Conservation (phyloP, 345 rosid species). For the Gossypium ekmanianum region DNA sequence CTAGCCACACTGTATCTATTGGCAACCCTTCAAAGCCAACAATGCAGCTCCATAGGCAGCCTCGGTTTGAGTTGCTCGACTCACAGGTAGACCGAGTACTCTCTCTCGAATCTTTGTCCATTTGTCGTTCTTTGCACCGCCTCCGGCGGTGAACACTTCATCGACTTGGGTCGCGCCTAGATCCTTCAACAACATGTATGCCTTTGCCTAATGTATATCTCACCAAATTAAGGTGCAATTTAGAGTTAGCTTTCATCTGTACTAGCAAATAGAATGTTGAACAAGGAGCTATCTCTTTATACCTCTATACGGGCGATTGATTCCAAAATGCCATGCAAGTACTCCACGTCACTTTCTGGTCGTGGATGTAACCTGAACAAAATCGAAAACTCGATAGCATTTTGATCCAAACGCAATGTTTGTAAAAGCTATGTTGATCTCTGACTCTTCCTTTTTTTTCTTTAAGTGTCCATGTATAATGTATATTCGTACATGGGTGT, state of each 20-base stretch:
- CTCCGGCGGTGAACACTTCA: slow-evolving; percentile 84
- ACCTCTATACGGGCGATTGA: slow-evolving; percentile 94
- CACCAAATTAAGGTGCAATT: not conserved
- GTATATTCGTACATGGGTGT: too few relatives aligned
- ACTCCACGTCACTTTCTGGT: slow-evolving; percentile 69
- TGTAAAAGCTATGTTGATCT: not conserved
- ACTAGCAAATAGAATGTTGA: not conserved
- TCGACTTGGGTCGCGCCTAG: slow-evolving; percentile 76
- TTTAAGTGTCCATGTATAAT: too few relatives aligned
- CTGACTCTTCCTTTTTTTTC: too few relatives aligned
- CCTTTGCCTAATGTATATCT: slow-evolving; percentile 49
- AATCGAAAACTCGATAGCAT: not conserved
- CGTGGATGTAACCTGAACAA: slow-evolving; percentile 73
- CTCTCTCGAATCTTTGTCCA: slow-evolving; percentile 77
- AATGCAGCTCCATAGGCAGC: slow-evolving; percentile 93
- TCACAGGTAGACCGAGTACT: slow-evolving; percentile 65
- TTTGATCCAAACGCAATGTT: not conserved
- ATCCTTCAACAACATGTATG: slow-evolving; percentile 61
- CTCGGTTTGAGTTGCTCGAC: slow-evolving; percentile 69
- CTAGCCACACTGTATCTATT: slow-evolving; percentile 6
- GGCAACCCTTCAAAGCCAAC: slow-evolving; percentile 63
- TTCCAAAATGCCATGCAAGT: slow-evolving; percentile 87
- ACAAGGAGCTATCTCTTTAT: not conserved
- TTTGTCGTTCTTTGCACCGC: slow-evolving; percentile 75
- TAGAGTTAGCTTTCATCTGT: not conserved